Evolutionary conservation across 352 stramenopile species (phyloP).

Genomic region (Halophytophthora batemanensis): DNA sequence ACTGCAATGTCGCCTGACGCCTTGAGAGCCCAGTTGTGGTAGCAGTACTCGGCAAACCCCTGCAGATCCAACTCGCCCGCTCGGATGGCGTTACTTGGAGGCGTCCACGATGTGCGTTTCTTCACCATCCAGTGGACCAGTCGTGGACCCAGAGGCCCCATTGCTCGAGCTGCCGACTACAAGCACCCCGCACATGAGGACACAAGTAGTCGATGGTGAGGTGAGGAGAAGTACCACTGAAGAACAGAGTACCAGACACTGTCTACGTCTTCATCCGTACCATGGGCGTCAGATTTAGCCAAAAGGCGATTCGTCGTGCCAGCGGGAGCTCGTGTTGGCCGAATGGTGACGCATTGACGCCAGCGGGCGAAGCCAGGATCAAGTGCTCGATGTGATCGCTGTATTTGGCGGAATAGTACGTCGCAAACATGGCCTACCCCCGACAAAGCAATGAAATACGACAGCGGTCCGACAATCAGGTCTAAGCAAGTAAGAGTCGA

Average conservation of each 20-base stretch:
- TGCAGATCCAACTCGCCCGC: conserved; percentile 55
- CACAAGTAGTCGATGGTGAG: not conserved
- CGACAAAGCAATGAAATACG: too few relatives aligned
- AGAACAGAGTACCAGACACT: too few relatives aligned
- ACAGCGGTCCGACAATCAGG: not conserved
- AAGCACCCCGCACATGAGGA: not conserved
- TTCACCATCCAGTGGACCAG: conserved; percentile 49
- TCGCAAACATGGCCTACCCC: conserved; percentile 48
- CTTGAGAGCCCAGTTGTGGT: conserved; percentile 74
- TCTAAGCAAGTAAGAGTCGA: too few relatives aligned
- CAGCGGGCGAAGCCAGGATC: conserved; percentile 64
- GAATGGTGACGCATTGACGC: conserved; percentile 31
- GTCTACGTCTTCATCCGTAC: conserved; percentile 8
- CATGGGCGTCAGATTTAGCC: conserved; percentile 54
- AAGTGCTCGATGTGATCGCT: conserved; percentile 52
- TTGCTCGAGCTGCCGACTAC: conserved; percentile 47
- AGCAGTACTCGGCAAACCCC: conserved; percentile 62
- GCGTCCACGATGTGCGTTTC: conserved; percentile 46
- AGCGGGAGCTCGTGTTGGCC: conserved; percentile 32
- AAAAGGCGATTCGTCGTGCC: conserved; percentile 22
- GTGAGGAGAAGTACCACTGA: too few relatives aligned
- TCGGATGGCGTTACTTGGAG: conserved; percentile 62
- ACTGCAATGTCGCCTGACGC: conserved; percentile 61
- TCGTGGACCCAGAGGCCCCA: conserved; percentile 44
- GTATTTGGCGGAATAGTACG: conserved; percentile 64